These are phyloP conservation scores for Raphanus raphanistrum DNA, from an alignment of 345 rosid genomes.

Conservation along the genomic window DNA sequence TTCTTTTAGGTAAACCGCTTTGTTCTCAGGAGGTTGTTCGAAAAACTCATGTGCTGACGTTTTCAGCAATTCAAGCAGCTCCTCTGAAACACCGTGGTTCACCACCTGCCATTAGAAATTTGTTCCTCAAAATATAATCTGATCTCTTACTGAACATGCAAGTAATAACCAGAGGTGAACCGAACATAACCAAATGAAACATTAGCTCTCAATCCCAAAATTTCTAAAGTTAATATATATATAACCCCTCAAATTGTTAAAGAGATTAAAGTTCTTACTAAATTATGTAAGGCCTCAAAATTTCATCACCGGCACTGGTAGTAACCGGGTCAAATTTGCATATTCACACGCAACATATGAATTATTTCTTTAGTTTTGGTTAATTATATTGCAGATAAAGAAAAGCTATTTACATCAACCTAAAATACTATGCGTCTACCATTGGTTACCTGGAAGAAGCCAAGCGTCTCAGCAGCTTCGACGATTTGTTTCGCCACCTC, in stretches of 20 bases:
- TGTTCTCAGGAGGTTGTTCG: conserved; percentile 44
- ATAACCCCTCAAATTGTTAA: no score
- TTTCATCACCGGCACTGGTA: no score
- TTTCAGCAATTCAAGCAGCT: conserved; percentile 50
- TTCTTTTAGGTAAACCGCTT: conserved; percentile 45
- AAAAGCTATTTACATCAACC: background rate
- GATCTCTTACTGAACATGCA: background rate
- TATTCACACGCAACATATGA: background rate
- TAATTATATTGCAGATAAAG: background rate
- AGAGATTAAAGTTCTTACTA: no score
- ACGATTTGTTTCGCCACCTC: conserved; percentile 41
- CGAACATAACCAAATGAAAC: no score
- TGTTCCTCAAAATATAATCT: background rate
- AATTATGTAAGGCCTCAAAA: no score
- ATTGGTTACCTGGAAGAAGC: conserved; percentile 48
- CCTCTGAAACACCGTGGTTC: conserved; percentile 54
- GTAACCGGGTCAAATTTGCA: background rate
- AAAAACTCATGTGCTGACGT: conserved; percentile 49
- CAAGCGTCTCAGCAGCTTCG: conserved; percentile 52
- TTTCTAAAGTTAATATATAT: no score
- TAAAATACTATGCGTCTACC: background rate
- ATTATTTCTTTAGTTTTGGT: background rate
- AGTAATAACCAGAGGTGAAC: no score
- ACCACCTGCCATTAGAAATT: conserved; percentile 42
- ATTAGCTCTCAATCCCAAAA: no score